Conservation (phyloP, 345 rosid species). For the Eucalyptus brandiana region DNA sequence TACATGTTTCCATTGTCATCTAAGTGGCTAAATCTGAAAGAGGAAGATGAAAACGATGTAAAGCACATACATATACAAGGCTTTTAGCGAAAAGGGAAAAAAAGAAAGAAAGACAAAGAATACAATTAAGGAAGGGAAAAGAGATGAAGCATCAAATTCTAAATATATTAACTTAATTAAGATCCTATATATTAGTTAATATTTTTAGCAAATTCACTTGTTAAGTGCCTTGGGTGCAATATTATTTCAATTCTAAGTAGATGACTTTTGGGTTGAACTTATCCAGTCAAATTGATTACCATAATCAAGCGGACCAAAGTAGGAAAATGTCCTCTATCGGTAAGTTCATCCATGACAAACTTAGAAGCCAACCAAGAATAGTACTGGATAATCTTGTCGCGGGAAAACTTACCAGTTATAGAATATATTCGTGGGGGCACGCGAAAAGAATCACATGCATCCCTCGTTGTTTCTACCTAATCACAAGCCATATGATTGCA, state of each 20-base stretch:
- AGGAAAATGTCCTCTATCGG: neutral
- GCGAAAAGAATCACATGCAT: neutral
- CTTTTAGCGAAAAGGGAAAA: neutral
- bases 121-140: neutral
- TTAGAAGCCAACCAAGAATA: neutral
- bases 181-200: neutral
- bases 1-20: neutral
- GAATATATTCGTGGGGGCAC: neutral
- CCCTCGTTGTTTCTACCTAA: neutral
- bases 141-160: neutral
- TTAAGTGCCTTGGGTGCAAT: neutral
- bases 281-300: neutral
- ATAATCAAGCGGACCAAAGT: neutral
- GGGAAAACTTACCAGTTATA: neutral
- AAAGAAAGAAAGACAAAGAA: neutral
- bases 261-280: neutral
- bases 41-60: neutral
- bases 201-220: neutral
- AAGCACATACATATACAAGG: neutral
- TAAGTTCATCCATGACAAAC: neutral
- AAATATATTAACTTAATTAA: neutral
- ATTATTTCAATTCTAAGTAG: neutral
- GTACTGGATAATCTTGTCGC: neutral
- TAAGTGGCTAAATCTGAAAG: neutral
- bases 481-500: neutral